These are phyloP conservation scores for Solanum megistacrolobum DNA, from an alignment of 257 asterid species.

Conservation along the genomic window DNA sequence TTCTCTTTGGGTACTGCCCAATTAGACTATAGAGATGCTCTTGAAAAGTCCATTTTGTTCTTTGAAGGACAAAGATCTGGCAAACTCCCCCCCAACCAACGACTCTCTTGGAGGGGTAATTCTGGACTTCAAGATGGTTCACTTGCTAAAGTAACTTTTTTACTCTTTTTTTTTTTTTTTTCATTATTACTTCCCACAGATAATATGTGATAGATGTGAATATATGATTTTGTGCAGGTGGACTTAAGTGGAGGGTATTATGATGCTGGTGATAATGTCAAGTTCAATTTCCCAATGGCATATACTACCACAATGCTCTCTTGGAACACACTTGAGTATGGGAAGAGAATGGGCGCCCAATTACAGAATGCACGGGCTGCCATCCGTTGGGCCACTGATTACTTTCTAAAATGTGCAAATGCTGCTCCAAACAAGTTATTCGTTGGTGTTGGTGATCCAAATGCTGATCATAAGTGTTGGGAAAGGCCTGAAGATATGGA, in stretches of 20 bases:
- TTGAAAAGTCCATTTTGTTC: slow-evolving; percentile 66
- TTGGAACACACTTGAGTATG: slow-evolving; percentile 66
- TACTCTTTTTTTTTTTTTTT: not conserved
- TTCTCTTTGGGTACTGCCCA: slow-evolving; percentile 4
- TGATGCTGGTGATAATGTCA: slow-evolving; percentile 92
- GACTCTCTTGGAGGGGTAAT: slow-evolving; percentile 47
- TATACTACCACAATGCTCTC: slow-evolving; percentile 82
- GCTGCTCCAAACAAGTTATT: slow-evolving; percentile 65
- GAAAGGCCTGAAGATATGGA: slow-evolving; percentile 94
- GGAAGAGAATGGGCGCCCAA: slow-evolving; percentile 52
- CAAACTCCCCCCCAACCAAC: slow-evolving; percentile 30
- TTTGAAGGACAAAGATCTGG: slow-evolving; percentile 95
- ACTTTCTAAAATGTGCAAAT: slow-evolving; percentile 68
- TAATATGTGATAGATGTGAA: not conserved
- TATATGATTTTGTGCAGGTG: slow-evolving; percentile 34
- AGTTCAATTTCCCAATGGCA: slow-evolving; percentile 86
- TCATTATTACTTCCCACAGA: not conserved
- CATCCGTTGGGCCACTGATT: slow-evolving; percentile 81
- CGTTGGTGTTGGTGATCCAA: slow-evolving; percentile 86
- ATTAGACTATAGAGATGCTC: slow-evolving; percentile 64
- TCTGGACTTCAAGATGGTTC: slow-evolving; percentile 73
- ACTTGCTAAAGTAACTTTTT: slow-evolving; percentile 30
- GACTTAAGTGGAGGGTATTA: slow-evolving; percentile 81
- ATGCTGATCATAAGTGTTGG: slow-evolving; percentile 76
- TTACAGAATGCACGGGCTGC: slow-evolving; percentile 32